These are phyloP conservation scores for Stephania japonica DNA, from an alignment of 164 flowering plant genomes.

Conservation along the genomic window DNA sequence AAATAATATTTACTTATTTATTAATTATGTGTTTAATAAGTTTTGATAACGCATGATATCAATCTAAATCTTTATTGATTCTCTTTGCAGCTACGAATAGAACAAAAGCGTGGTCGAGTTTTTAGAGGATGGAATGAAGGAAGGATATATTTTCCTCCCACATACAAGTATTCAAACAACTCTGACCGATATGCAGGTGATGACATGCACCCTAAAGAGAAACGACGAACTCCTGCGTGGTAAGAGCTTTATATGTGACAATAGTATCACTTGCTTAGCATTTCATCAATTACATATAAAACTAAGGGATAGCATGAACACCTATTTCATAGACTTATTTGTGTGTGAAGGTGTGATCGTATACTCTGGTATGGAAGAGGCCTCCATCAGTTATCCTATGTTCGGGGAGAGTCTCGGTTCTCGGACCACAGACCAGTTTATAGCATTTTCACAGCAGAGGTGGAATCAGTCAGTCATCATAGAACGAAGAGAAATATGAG, in stretches of 20 bases:
- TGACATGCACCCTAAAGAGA: constrained; percentile 82
- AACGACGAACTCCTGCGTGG: constrained; percentile 96
- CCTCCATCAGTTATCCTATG: constrained; percentile 71
- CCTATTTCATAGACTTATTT: constrained; percentile 12
- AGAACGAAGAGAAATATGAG: constrained; percentile 60
- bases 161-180: constrained; percentile 87
- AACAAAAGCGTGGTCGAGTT: constrained; percentile 68
- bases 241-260: constrained; percentile 20
- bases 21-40: too few relatives aligned
- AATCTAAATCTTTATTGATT: constrained; percentile 13
- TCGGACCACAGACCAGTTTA: constrained; percentile 92
- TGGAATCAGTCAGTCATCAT: constrained; percentile 49
- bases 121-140: constrained; percentile 86
- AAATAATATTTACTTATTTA: too few relatives aligned
- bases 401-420: constrained; percentile 79
- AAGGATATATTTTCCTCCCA: constrained; percentile 84
- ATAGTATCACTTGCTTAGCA: not conserved
- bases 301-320: not conserved
- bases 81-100: constrained; percentile 58
- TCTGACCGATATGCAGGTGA: constrained; percentile 94
- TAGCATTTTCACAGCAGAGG: constrained; percentile 65
- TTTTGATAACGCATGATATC: too few relatives aligned
- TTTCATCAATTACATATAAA: not conserved
- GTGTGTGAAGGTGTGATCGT: constrained; percentile 75
- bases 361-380: constrained; percentile 87